phyloP scores from a whole-genome alignment of 1,284 basidiomycete species.

The Ustilago lituana region DNA sequence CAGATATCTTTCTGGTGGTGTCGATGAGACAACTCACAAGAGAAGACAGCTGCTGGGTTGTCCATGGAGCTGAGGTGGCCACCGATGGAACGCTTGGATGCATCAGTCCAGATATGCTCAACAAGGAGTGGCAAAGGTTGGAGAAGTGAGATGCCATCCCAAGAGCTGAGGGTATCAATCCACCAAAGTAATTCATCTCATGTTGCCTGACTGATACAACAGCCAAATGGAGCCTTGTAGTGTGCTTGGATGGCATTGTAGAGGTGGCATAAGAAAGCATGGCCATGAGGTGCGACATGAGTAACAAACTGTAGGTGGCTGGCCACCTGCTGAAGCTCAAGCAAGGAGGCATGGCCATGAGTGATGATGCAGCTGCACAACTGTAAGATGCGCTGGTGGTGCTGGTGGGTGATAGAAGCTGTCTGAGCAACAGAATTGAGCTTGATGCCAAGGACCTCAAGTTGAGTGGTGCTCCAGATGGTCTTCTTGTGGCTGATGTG shows the following conservation, averaged over 20 bases:
- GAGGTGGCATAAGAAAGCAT: not conserved
- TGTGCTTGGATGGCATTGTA: not conserved
- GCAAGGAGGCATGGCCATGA: no score
- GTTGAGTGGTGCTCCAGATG: not conserved
- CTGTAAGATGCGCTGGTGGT: not conserved
- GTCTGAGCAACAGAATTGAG: not conserved
- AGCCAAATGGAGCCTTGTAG: not conserved
- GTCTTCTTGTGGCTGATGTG: not conserved
- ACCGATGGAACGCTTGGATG: not conserved
- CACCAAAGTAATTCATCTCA: not conserved
- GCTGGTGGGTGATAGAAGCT: not conserved
- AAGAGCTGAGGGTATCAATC: no score
- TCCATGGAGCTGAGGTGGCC: not conserved
- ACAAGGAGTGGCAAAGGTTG: not conserved
- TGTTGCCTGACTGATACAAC: not conserved
- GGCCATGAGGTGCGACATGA: not conserved
- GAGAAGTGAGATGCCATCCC: not conserved
- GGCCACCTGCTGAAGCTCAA: not conserved
- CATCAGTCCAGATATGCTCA: not conserved
- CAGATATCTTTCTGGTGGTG: not conserved
- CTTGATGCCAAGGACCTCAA: not conserved
- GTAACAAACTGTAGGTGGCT: not conserved
- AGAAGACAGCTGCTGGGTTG: not conserved
- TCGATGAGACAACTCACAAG: not conserved
- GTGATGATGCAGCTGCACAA: not conserved